Percentiles rank a stretch among this genome's conserved stretches.
Conservation (phyloP, 441 rosid species). For the Eruca vesicaria region DNA sequence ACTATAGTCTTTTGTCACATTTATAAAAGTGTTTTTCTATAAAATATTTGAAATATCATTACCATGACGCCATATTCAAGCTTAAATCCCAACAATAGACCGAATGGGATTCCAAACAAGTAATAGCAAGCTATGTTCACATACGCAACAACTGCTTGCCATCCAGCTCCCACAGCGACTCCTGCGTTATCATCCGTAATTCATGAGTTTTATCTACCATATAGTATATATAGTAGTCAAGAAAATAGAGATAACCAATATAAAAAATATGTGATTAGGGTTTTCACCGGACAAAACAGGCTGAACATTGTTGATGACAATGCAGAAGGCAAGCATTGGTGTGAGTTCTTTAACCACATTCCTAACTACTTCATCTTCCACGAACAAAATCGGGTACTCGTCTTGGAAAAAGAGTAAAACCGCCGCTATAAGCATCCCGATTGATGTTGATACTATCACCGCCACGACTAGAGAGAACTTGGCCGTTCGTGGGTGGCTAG, state of each 20-base stretch:
- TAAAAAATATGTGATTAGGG: not conserved
- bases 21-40: not conserved
- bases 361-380: slow-evolving; percentile 45
- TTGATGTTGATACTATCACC: slow-evolving; percentile 38
- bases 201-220: not conserved
- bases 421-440: slow-evolving; percentile 44
- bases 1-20: not conserved
- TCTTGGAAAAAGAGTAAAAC: slow-evolving; percentile 37
- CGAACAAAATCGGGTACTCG: slow-evolving; percentile 50
- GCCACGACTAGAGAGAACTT: slow-evolving; percentile 61
- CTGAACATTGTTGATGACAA: slow-evolving; percentile 60
- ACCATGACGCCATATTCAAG: slow-evolving; percentile 46
- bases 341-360: slow-evolving; percentile 59
- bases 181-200: slow-evolving; percentile 14
- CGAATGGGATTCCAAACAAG: slow-evolving; percentile 51
- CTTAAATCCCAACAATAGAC: slow-evolving; percentile 43
- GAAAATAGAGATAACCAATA: not conserved
- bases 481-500: slow-evolving; percentile 64
- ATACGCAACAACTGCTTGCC: slow-evolving; percentile 56
- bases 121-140: slow-evolving; percentile 55
- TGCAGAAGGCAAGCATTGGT: slow-evolving; percentile 60
- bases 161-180: slow-evolving; percentile 60
- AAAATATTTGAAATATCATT: not conserved
- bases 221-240: not conserved
- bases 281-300: slow-evolving; percentile 73